Conservation (phyloP, 1,139 yeast genomes). For the Hyphopichia fennica region DNA sequence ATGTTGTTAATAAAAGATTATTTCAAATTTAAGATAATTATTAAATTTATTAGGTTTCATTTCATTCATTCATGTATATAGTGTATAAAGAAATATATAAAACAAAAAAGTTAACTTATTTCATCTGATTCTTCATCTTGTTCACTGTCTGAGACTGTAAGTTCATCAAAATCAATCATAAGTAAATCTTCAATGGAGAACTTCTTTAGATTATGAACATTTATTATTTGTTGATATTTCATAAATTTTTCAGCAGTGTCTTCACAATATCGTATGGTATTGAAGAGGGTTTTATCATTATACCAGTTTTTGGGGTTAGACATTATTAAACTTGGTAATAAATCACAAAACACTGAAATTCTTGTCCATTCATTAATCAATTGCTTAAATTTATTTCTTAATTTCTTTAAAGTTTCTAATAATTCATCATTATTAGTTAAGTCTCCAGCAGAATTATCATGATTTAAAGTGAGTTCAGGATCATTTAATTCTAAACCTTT, state of each 20-base stretch:
- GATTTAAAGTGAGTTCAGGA: background rate
- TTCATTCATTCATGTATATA: slow-evolving; percentile 4
- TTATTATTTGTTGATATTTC: slow-evolving; percentile 20
- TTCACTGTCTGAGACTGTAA: background rate
- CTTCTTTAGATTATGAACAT: slow-evolving; percentile 5
- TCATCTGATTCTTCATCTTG: background rate
- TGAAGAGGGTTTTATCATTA: slow-evolving; percentile 24
- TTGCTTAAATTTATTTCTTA: slow-evolving; percentile 9
- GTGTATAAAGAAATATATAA: slow-evolving; percentile 1
- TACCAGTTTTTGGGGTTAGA: slow-evolving; percentile 40
- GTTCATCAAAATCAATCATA: slow-evolving; percentile 3
- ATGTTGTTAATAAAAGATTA: slow-evolving; percentile 67
- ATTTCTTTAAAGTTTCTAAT: slow-evolving; percentile 3
- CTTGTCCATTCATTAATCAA: slow-evolving; percentile 24
- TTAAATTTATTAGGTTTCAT: background rate
- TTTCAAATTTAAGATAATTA: slow-evolving; percentile 33
- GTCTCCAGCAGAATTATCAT: background rate
- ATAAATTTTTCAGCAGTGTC: slow-evolving; percentile 20
- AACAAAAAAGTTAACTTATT: background rate
- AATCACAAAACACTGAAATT: slow-evolving; percentile 25
- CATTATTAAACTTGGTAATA: slow-evolving; percentile 31
- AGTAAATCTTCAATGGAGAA: slow-evolving; percentile 1
- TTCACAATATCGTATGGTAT: slow-evolving; percentile 29
- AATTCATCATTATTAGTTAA: slow-evolving; percentile 1
- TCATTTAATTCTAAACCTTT: slow-evolving; percentile 4